Conservation (phyloP, 768 basidiomycete genomes). For the Lactifluus echinatus region DNA sequence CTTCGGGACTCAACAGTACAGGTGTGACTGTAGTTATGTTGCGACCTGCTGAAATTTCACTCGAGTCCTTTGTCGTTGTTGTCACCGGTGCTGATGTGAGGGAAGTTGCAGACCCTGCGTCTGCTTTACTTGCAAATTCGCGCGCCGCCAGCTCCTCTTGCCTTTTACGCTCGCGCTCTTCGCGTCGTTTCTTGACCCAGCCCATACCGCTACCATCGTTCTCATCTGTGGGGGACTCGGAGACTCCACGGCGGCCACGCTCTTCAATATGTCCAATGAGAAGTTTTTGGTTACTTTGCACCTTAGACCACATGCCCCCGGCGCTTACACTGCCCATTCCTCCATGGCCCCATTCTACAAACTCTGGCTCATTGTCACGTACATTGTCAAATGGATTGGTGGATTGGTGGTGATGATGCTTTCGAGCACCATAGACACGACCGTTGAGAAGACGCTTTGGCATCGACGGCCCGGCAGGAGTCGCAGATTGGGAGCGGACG, state of each 20-base stretch:
- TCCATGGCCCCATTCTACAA: constrained; percentile 86
- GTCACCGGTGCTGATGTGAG: not conserved
- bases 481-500: not conserved
- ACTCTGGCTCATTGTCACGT: constrained; percentile 56
- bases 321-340: constrained; percentile 55
- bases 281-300: constrained; percentile 19
- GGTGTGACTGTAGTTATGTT: not conserved
- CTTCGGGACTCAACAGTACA: constrained; percentile 7
- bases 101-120: constrained; percentile 10
- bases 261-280: constrained; percentile 7
- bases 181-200: constrained; percentile 61
- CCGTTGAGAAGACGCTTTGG: constrained; percentile 64
- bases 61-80: not conserved
- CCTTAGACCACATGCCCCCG: constrained; percentile 20
- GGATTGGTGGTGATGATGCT: not conserved
- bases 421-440: constrained; percentile 55
- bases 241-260: constrained; percentile 24
- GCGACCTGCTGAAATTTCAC: not conserved
- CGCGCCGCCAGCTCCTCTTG: constrained; percentile 25
- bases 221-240: constrained; percentile 31
- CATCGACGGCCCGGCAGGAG: not conserved
- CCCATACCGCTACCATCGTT: constrained; percentile 82
- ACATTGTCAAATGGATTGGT: constrained; percentile 44
- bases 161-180: constrained; percentile 45
- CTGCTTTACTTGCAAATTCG: constrained; percentile 25